Conservation (phyloP, 23 red algal genomes). For the Gracilaria caudata region DNA sequence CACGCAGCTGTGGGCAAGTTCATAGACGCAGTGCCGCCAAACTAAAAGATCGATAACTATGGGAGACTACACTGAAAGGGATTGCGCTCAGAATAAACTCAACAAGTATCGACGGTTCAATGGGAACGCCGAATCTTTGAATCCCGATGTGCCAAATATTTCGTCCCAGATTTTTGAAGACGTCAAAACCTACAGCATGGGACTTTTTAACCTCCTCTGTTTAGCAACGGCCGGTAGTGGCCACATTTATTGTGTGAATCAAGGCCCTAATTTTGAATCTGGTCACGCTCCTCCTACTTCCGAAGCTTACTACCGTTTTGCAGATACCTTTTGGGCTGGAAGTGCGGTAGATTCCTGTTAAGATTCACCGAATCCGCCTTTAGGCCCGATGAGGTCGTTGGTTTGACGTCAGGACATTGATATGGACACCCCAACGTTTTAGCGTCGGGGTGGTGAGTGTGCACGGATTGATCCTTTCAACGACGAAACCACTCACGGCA, state of each 20-base stretch:
- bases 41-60: constrained; percentile 53
- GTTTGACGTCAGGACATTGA: constrained; percentile 21
- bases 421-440: constrained; percentile 62
- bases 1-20: constrained; percentile 63
- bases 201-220: constrained; percentile 50
- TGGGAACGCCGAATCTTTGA: constrained; percentile 40
- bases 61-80: constrained; percentile 33
- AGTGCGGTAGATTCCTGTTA: constrained; percentile 13
- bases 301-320: background rate
- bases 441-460: constrained; percentile 23
- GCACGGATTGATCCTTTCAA: constrained; percentile 48
- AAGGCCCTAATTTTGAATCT: constrained; percentile 46
- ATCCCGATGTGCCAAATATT: constrained; percentile 16
- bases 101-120: constrained; percentile 29
- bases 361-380: background rate
- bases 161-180: constrained; percentile 48
- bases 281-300: constrained; percentile 43
- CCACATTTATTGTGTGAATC: constrained; percentile 51
- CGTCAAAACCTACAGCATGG: constrained; percentile 48
- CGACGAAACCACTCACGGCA: constrained; percentile 26
- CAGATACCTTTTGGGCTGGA: constrained; percentile 19
- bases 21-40: constrained; percentile 58
- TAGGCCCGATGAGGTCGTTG: constrained; percentile 43
- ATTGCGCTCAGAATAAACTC: constrained; percentile 33
- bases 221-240: constrained; percentile 45